Evolutionary conservation across 805 yeast species (phyloP), one percentile per base, ranked within the genome.

Genomic region (Myxozyma melibiosi): DNA sequence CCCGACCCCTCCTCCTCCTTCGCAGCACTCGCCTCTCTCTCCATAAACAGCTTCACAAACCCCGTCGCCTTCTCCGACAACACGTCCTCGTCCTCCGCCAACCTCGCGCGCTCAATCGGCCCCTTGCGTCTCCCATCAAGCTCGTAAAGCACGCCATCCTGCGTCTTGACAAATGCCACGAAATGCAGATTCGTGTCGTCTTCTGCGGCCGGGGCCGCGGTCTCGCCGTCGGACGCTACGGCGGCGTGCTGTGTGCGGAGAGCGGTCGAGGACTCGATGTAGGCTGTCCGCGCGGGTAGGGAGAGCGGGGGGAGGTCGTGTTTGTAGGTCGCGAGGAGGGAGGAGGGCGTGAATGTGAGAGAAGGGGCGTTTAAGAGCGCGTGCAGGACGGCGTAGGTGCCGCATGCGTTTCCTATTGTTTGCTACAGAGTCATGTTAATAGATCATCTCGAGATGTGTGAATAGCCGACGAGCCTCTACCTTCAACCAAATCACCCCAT

Each of bases 111-210:
- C 57, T 80, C 82, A 34, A 85, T 76, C 0, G 96, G 90, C 0
- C 96, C 94, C 34, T 72, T 72, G 62, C 95, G 78, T 62, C 98
- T 79, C 1, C 99, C 99, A 68, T 92, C 99, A 34, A 92, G 77
- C 71, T 92, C 98, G 66, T 82, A 88, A 20, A 92, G 68, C 57
- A 81, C 81, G 7, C 80, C 81, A 61, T 82, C 78, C 11, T 74
- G 72, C 24, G 79, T 77, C 65, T 80, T 83, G 9, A 87, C 76
- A 66, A 87, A 85, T 4, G 94, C 78, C 25, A 92, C 84, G 68
- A 88, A 92, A 73, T 92, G 99, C 55, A 85, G 75, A 53, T 84
- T 82, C 3, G 82, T 77, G 2, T 71, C 70, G 41, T 74, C 82
- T 1, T 70, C 74, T 20, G 79, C 77, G 25, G 63, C 71, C 4